phyloP scores from a whole-genome alignment of 495 filamentous ascomycete genomes.

The Tuber magnatum region DNA sequence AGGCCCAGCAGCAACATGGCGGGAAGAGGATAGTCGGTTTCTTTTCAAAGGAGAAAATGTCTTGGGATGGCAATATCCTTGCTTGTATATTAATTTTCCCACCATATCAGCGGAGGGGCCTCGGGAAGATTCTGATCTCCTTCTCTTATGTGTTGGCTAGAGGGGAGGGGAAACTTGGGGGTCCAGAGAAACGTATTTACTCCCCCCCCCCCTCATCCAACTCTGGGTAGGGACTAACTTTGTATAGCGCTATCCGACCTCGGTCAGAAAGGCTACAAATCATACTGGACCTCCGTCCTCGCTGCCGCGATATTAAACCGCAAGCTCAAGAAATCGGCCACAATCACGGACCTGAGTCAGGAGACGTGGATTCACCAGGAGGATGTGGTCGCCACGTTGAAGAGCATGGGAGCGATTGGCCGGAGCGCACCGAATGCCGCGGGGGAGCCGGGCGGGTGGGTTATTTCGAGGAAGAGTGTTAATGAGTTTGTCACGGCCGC shows the following conservation, averaged over 20 bases:
- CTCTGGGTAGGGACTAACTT: not conserved
- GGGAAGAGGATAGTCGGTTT: slow-evolving; percentile 68
- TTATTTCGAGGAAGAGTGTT: not conserved
- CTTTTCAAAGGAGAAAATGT: slow-evolving; percentile 97
- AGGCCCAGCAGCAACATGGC: slow-evolving; percentile 7
- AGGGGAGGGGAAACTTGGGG: slow-evolving; percentile 75
- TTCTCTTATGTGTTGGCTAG: slow-evolving; percentile 87
- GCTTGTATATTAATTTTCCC: slow-evolving; percentile 96
- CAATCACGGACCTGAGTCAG: slow-evolving; percentile 29
- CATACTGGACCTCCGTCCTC: slow-evolving; percentile 35
- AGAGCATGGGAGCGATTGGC: slow-evolving; percentile 31
- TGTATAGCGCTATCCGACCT: slow-evolving; percentile 34
- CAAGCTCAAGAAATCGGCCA: slow-evolving; percentile 12
- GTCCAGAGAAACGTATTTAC: slow-evolving; percentile 63
- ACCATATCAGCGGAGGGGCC: slow-evolving; percentile 82
- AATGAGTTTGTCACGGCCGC: not conserved
- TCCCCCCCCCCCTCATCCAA: not conserved
- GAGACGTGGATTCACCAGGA: slow-evolving; percentile 38
- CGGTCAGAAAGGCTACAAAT: slow-evolving; percentile 32
- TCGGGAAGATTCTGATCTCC: slow-evolving; percentile 85
- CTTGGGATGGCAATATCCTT: slow-evolving; percentile 97
- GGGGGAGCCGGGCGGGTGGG: not conserved
- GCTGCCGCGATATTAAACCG: slow-evolving; percentile 21
- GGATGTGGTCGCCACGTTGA: slow-evolving; percentile 30
- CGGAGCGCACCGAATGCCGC: not conserved